phyloP scores from a whole-genome alignment of 2,329 filamentous ascomycete genomes.

The Triangularia setosa region DNA sequence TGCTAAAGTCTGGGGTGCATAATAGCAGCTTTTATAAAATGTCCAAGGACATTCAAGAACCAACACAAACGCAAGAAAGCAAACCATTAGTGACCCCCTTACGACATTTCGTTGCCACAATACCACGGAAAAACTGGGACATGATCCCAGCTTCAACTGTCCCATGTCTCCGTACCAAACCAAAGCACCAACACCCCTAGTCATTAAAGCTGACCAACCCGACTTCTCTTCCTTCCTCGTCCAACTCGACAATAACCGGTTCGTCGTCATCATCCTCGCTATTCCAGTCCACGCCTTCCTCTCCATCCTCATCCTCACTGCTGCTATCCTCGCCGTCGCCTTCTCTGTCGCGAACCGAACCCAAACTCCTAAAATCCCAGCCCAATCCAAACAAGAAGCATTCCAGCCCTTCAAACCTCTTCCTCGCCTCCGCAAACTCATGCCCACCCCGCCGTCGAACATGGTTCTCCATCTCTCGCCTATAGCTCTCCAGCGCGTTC shows the following conservation, averaged over 20 bases:
- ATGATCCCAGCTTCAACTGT: not conserved
- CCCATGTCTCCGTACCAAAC: not conserved
- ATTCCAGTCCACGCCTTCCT: slow-evolving; percentile 30
- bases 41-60: not conserved
- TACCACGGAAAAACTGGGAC: not conserved
- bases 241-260: slow-evolving; percentile 50
- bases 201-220: slow-evolving; percentile 45
- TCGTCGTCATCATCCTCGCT: slow-evolving; percentile 48
- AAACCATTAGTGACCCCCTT: too few species aligned
- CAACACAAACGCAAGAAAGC: too few species aligned
- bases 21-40: not conserved
- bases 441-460: slow-evolving; percentile 41
- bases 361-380: slow-evolving; percentile 47
- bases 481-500: slow-evolving; percentile 51
- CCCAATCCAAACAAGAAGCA: slow-evolving; percentile 33
- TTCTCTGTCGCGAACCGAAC: not conserved
- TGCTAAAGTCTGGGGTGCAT: not conserved
- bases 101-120: not conserved
- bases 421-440: slow-evolving; percentile 34
- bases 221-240: slow-evolving; percentile 48
- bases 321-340: not conserved
- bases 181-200: not conserved
- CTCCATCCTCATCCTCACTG: slow-evolving; percentile 44
- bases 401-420: slow-evolving; percentile 46
- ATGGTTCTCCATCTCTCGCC: slow-evolving; percentile 43